Evolutionary conservation across 2,329 filamentous ascomycete species (phyloP), one percentile per base, ranked within the genome.

Genomic region (Fusarium sp.): DNA sequence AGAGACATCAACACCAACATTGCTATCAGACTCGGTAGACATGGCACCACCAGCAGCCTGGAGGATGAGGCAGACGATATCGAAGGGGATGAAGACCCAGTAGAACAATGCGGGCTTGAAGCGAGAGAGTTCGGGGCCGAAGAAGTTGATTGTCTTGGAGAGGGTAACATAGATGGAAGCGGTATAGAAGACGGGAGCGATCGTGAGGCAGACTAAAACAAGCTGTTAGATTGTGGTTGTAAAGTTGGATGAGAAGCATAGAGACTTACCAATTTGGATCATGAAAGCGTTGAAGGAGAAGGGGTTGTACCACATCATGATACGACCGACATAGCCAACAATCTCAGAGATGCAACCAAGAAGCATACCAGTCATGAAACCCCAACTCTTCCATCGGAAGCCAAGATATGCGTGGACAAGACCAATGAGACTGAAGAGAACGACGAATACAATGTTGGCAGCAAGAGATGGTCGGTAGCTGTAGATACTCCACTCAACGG

Each of bases 161-260:
- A 92, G 85, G 35, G 89, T 91, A 60, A 93, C 86, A 79, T 93
- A 93, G 77, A 93, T 90, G 66, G 89, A 89, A 1, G 91, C 91
- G 33, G 88, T 73, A 86, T 89, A 85, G 72, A 83, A 85, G 67
- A 85, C 82, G 59, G 83, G 83, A 15, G 81, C 83, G 69, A 81
- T 79, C 8, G 89, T 91, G 57, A 93, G 84, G 80, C 88, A 91
- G 68, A 79, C 86, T 89, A 56, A 28, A 30, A 33, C 18, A 33
- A 25, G 3, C 1, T 30, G 23, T 67, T 50, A 62, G 72, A 60
- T 53, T 61, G 30, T 47, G 9, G 3, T 23, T 38, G 4, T 12
- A 7, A 18, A 38, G 25, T 35, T 16, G 18, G 28, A 21, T 32
- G 21, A 16, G 32, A 21, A 25, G 32, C 1, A 32, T 38, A 16